Evolutionary conservation across 805 yeast species (phyloP).

Genomic region (Saccharomycopsis javanensis): DNA sequence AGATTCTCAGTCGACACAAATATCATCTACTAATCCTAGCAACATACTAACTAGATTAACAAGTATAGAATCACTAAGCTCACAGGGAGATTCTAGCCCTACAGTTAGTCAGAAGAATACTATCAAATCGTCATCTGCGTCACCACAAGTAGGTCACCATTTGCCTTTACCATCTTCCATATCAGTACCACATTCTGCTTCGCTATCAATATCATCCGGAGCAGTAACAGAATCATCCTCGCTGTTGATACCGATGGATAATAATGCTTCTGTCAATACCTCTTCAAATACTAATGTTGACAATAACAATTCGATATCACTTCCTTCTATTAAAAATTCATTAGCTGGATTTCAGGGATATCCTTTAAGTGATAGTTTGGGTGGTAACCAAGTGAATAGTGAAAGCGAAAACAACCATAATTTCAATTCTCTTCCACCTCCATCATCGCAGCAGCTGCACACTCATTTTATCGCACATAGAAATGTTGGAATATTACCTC

Average conservation of each 20-base stretch:
- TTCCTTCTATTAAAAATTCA: not conserved
- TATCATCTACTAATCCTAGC: not conserved
- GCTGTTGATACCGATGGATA: too few species aligned
- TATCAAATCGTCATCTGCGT: not conserved
- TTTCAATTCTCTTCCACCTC: not conserved
- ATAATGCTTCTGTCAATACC: not conserved
- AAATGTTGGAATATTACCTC: not conserved
- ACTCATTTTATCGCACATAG: not conserved
- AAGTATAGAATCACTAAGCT: not conserved
- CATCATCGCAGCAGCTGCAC: not conserved
- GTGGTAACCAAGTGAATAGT: not conserved
- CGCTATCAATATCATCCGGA: not conserved
- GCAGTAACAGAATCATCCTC: not conserved
- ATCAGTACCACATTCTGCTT: constrained; percentile 6
- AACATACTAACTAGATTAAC: not conserved
- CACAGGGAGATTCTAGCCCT: not conserved
- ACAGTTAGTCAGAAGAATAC: not conserved
- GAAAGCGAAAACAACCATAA: not conserved
- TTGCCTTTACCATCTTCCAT: constrained; percentile 17
- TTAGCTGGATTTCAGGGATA: not conserved
- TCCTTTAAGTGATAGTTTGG: not conserved
- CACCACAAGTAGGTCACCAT: constrained; percentile 12
- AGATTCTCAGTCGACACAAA: not conserved
- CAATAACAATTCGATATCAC: not conserved
- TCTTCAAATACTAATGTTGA: not conserved